Conservation (phyloP, 495 filamentous ascomycete genomes). For the Halenospora varia region DNA sequence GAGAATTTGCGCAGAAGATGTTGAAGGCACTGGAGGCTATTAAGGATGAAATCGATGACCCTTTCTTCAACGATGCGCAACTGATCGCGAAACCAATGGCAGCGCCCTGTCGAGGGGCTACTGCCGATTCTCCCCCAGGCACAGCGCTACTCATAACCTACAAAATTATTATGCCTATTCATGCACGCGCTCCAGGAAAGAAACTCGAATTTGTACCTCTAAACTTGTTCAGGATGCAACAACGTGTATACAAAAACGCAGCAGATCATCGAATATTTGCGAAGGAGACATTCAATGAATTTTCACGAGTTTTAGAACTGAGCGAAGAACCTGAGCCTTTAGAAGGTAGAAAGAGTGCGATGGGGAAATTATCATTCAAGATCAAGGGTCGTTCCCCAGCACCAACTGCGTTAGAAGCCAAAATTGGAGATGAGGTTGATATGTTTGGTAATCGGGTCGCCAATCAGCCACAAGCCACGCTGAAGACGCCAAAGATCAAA, state of each 20-base stretch:
- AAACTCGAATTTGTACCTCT: conserved; percentile 41
- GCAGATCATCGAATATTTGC: conserved; percentile 40
- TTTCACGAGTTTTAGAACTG: conserved; percentile 28
- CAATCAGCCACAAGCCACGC: not conserved
- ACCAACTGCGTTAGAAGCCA: not conserved
- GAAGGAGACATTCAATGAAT: conserved; percentile 39
- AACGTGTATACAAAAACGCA: conserved; percentile 40
- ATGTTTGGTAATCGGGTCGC: not conserved
- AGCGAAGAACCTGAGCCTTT: conserved; percentile 20
- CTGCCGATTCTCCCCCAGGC: conserved; percentile 20
- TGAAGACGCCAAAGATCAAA: not conserved
- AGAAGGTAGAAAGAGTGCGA: not conserved
- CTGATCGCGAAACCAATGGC: conserved; percentile 35
- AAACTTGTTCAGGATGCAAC: conserved; percentile 45
- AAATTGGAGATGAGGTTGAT: not conserved
- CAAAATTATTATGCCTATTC: conserved; percentile 40
- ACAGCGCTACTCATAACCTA: conserved; percentile 38
- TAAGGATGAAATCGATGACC: conserved; percentile 34
- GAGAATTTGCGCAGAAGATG: conserved; percentile 35
- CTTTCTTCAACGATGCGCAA: conserved; percentile 39
- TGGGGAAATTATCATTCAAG: not conserved
- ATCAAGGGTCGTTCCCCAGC: not conserved
- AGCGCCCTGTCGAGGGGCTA: conserved; percentile 34
- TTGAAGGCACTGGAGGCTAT: conserved; percentile 34
- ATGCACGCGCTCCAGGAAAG: conserved; percentile 29